Conservation (phyloP, 164 flowering plant species). For the Protea cynaroides region DNA sequence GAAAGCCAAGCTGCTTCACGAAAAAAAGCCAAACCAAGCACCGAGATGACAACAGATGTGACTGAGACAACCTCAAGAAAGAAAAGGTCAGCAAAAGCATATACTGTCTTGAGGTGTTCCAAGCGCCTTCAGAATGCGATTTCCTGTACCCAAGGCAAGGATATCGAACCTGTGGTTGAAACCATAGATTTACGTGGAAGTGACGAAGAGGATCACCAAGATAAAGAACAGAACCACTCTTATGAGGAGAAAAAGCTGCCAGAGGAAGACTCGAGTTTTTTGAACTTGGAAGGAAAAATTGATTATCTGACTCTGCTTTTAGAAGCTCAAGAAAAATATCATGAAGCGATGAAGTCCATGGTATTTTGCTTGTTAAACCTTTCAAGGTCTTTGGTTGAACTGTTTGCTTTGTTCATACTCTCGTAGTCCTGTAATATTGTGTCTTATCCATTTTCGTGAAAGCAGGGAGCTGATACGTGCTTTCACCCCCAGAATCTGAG, state of each 20-base stretch:
- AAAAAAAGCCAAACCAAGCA: neutral
- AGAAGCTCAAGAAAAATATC: constrained; percentile 18
- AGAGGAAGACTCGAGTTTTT: neutral
- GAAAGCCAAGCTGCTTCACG: constrained; percentile 1
- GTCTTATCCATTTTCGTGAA: neutral
- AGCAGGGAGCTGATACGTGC: constrained; percentile 14
- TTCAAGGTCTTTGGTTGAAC: neutral
- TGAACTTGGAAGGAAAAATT: constrained; percentile 27
- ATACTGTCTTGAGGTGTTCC: constrained; percentile 27
- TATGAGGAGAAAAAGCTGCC: neutral
- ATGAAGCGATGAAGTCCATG: constrained; percentile 21
- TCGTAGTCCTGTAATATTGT: neutral
- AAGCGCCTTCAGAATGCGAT: constrained; percentile 18
- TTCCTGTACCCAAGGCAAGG: constrained; percentile 4
- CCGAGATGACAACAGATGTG: neutral
- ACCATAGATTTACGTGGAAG: no score
- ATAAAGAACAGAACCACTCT: no score
- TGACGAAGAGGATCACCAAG: no score
- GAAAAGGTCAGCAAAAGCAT: neutral
- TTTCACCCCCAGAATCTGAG: constrained; percentile 1
- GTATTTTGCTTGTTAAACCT: constrained; percentile 8
- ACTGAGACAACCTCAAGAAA: neutral
- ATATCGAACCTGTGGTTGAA: neutral
- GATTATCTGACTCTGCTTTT: constrained; percentile 14
- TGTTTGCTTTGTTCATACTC: neutral